phyloP scores from a whole-genome alignment of 441 rosid species.

The Jatropha multifida region DNA sequence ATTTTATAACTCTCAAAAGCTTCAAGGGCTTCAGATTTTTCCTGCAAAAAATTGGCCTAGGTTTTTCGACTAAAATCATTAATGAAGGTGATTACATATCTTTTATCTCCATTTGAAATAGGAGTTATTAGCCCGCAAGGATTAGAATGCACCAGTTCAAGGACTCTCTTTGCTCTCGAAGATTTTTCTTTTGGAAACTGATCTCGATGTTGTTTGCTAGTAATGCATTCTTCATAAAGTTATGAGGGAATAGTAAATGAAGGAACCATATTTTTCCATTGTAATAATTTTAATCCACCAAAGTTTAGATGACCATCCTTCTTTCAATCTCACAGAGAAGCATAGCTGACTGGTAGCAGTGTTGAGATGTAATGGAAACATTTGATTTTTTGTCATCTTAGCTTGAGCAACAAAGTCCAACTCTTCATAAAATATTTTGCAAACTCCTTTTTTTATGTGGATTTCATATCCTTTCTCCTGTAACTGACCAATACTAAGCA shows the following conservation, averaged over 20 bases:
- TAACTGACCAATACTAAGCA: neutral
- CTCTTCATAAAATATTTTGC: neutral
- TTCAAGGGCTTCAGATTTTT: neutral
- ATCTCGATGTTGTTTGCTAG: conserved; percentile 2
- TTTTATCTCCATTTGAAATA: neutral
- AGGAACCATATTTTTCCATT: neutral
- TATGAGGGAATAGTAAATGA: neutral
- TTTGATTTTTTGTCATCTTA: neutral
- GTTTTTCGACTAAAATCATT: neutral
- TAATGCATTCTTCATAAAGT: neutral
- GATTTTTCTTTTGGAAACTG: neutral
- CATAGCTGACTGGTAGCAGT: neutral
- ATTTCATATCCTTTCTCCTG: neutral
- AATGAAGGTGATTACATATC: neutral
- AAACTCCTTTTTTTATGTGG: neutral
- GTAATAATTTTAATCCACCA: neutral
- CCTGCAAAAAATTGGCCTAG: neutral
- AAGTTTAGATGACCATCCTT: neutral
- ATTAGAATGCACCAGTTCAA: neutral
- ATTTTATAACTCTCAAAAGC: no score
- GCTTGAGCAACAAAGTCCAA: neutral
- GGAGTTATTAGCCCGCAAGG: neutral
- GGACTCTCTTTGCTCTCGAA: neutral
- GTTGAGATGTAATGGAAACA: neutral
- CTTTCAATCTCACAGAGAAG: neutral